A percentile compares a stretch with the other conserved stretches of the same genome.
Evolutionary conservation across 192 early-diverging fungal species (phyloP).

Genomic region (Entrophospora sp.): DNA sequence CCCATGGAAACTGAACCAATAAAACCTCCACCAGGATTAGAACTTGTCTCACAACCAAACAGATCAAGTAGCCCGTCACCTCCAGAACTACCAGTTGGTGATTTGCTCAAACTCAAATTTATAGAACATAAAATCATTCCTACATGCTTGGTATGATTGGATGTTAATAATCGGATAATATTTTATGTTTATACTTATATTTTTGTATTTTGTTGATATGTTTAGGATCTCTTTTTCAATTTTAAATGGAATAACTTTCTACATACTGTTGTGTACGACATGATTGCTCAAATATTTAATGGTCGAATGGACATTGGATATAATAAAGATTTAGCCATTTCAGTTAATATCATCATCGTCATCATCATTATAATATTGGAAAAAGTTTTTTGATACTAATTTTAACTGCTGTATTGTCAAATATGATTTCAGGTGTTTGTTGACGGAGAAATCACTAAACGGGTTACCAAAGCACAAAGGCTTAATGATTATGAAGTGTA

Average conservation of each 20-base stretch:
- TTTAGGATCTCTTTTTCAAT: constrained; percentile 75
- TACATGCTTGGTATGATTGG: constrained; percentile 33
- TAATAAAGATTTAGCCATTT: constrained; percentile 20
- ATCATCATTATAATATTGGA: neutral
- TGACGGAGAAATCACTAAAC: constrained; percentile 76
- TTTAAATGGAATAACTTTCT: constrained; percentile 99
- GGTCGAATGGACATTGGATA: constrained; percentile 61
- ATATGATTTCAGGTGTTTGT: constrained; percentile 53
- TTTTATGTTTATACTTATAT: neutral
- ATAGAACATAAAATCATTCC: constrained; percentile 58
- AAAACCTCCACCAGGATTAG: neutral
- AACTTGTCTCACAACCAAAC: constrained; percentile 22
- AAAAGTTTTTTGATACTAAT: neutral
- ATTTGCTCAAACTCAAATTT: constrained; percentile 62
- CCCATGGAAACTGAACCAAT: constrained; percentile 10
- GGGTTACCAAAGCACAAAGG: constrained; percentile 78
- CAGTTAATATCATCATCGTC: neutral
- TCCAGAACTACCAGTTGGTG: constrained; percentile 51
- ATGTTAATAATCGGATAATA: neutral
- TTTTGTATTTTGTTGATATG: neutral
- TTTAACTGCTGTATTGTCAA: neutral
- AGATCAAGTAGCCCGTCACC: constrained; percentile 14
- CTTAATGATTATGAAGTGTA: constrained; percentile 77
- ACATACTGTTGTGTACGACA: constrained; percentile 97
- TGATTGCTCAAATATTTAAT: constrained; percentile 96